These are phyloP conservation scores for Cucurbitaria berberidis DNA, from an alignment of 2,329 filamentous ascomycete genomes.

Conservation along the genomic window DNA sequence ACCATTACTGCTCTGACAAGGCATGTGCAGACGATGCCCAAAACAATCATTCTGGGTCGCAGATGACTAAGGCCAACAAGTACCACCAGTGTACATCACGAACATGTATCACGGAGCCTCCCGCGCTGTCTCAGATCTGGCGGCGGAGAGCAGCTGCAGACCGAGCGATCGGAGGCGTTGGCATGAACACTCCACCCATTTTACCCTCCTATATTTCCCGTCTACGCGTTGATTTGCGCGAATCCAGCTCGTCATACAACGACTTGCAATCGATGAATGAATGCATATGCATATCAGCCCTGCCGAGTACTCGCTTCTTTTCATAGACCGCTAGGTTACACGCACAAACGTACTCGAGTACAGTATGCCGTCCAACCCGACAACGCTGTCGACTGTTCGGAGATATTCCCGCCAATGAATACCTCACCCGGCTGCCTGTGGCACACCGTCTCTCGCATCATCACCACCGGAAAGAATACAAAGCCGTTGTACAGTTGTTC, in stretches of 20 bases:
- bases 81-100: slow-evolving; percentile 2
- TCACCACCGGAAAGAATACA: slow-evolving; percentile 1
- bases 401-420: slow-evolving; percentile 11
- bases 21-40: not conserved
- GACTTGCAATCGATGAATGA: slow-evolving; percentile 3
- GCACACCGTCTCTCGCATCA: not conserved
- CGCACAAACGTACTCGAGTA: slow-evolving; percentile 19
- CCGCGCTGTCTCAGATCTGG: slow-evolving; percentile 24
- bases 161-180: slow-evolving; percentile 7
- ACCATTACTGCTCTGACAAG: not conserved
- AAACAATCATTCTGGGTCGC: not conserved
- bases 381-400: slow-evolving; percentile 15
- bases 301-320: slow-evolving; percentile 12
- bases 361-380: slow-evolving; percentile 13
- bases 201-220: not conserved
- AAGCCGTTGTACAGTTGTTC: slow-evolving; percentile 14
- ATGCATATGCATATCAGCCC: slow-evolving; percentile 18
- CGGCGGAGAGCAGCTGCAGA: slow-evolving; percentile 13
- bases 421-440: not conserved
- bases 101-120: slow-evolving; percentile 15
- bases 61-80: not conserved
- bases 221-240: slow-evolving; percentile 11
- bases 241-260: not conserved
- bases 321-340: slow-evolving; percentile 10
- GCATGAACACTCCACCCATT: not conserved